Base-by-base conservation (phyloP, 805 yeast genomes). In the Candida alai region DNA sequence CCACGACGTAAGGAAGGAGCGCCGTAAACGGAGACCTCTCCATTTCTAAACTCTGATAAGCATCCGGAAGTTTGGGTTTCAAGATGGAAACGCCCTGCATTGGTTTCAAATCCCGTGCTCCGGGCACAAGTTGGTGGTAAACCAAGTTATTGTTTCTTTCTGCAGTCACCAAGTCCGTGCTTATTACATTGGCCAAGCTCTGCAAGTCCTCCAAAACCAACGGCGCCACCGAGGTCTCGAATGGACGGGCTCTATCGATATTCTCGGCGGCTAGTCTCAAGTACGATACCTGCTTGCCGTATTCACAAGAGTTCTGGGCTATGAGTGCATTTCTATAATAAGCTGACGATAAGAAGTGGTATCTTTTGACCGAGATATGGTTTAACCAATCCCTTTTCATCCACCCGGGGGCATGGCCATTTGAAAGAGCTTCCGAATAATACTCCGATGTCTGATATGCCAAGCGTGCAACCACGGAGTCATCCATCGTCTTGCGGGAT, bases 81-180 rank as follows among this genome's bases (percentile, higher is more conserved):
- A 81, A 86, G 68, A 83, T 75, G 4, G 72, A 54, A 0, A 78
- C 79, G 2, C 72, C 71, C 2, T 57, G 49, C 3, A 78, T 61
- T 0, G 62, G 47, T 1, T 74, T 62, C 2, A 78, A 44, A 2
- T 65, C 60, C 0, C 49, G 38, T 6, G 44, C 48, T 1, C 41
- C 45, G 0, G 95, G 94, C 1, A 86, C 78, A 2, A 64, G 59
- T 38, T 83, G 80, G 24, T 84, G 58, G 54, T 86, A 85, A 5
- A 89, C 78, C 45, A 87, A 63, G 48, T 87, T 89, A 51, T 88
- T 88, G 44, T 88, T 96, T 43, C 78, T 71, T 43, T 83, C 87
- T 0, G 89, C 76, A 3, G 72, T 62, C 12, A 64, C 57, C 7
- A 80, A 48, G 1, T 70, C 64, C 1, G 64, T 68, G 7, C 58